Percentiles rank a stretch among this genome's conserved stretches.
phyloP scores from a whole-genome alignment of 495 filamentous ascomycete genomes.

The Amphirosellinia nigrospora region DNA sequence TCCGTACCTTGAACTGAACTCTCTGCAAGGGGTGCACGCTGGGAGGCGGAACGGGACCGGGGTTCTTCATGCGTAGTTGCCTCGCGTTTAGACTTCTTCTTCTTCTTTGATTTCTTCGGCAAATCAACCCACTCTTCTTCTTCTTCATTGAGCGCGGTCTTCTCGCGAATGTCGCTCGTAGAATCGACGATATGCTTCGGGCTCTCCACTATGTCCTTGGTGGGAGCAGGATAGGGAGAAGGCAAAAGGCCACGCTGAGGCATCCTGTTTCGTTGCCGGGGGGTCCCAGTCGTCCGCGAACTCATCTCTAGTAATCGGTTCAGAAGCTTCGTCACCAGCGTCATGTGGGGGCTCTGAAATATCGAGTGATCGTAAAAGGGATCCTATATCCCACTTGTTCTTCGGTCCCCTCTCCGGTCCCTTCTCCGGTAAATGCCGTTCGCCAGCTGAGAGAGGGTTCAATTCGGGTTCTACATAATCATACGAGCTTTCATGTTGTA shows the following conservation, averaged over 20 bases:
- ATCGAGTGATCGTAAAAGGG: slow-evolving; percentile 3
- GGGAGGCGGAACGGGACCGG: slow-evolving; percentile 26
- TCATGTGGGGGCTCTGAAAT: neutral
- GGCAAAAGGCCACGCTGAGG: slow-evolving; percentile 37
- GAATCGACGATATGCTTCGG: slow-evolving; percentile 28
- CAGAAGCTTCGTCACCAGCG: slow-evolving; percentile 15
- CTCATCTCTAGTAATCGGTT: neutral
- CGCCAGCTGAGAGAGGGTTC: slow-evolving; percentile 25
- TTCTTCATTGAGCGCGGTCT: slow-evolving; percentile 24
- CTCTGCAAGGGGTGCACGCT: slow-evolving; percentile 37
- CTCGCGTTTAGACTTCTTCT: slow-evolving; percentile 28
- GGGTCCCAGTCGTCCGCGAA: slow-evolving; percentile 22
- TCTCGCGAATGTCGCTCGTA: slow-evolving; percentile 24
- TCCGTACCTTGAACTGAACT: slow-evolving; percentile 36
- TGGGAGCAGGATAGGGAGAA: slow-evolving; percentile 3
- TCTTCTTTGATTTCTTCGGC: slow-evolving; percentile 32
- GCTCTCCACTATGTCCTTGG: slow-evolving; percentile 28
- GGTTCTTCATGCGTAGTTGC: slow-evolving; percentile 21
- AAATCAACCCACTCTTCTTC: slow-evolving; percentile 29
- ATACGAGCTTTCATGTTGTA: slow-evolving; percentile 43
- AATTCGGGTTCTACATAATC: slow-evolving; percentile 30
- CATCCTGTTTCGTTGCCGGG: slow-evolving; percentile 9
- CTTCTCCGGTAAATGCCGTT: slow-evolving; percentile 33
- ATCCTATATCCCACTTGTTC: slow-evolving; percentile 19
- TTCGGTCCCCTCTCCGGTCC: slow-evolving; percentile 31